Evolutionary conservation across 2,329 filamentous ascomycete species (phyloP).

Genomic region (Ophiostoma sp.): DNA sequence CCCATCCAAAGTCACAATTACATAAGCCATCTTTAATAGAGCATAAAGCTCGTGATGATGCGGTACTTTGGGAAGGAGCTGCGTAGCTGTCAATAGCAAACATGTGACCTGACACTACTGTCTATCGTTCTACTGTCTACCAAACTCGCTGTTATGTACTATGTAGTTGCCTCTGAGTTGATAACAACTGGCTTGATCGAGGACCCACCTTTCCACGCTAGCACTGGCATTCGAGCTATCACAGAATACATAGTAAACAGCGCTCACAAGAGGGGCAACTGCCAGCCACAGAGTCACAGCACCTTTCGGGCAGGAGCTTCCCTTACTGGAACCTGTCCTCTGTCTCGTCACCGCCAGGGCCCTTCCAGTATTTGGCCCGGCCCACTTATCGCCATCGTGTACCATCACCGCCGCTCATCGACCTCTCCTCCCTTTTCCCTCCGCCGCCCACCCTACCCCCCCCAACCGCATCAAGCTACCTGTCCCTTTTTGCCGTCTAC

Average conservation of each 20-base stretch:
- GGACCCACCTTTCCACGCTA: constrained; percentile 17
- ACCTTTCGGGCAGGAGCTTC: background rate
- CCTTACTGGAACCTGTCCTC: constrained; percentile 14
- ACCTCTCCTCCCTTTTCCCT: constrained; percentile 19
- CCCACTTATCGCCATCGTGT: constrained; percentile 22
- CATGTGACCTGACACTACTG: constrained; percentile 16
- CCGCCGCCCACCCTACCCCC: constrained; percentile 9
- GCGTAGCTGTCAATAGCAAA: background rate
- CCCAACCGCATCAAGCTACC: constrained; percentile 17
- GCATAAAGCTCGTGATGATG: background rate
- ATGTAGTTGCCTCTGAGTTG: constrained; percentile 15
- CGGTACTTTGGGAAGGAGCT: background rate
- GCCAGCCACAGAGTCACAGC: background rate
- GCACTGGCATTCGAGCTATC: constrained; percentile 12
- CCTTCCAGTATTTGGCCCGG: background rate
- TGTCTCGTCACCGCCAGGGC: constrained; percentile 13
- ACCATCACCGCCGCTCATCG: constrained; percentile 20
- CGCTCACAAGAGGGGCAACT: constrained; percentile 9
- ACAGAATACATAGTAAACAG: constrained; percentile 14
- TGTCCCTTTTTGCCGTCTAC: constrained; percentile 18
- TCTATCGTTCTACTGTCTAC: no score
- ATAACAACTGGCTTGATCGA: constrained; percentile 25
- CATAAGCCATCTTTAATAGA: background rate
- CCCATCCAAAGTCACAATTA: background rate
- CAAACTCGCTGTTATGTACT: background rate